Evolutionary conservation across 129 eudicot species (phyloP), one percentile per base, ranked within the genome.

Genomic region (Sambucus nigra): DNA sequence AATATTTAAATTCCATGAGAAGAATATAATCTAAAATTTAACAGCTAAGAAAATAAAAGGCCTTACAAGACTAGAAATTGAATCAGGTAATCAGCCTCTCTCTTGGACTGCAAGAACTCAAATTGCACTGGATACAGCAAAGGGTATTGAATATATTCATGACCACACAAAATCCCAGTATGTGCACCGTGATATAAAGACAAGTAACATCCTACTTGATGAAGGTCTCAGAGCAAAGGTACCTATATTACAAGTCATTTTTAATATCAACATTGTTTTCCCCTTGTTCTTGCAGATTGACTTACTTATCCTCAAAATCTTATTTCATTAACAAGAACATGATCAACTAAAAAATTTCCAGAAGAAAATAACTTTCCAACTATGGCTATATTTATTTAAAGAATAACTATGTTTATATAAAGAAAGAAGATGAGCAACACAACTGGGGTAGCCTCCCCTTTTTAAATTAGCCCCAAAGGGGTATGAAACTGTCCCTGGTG

Each of bases 141-240:
- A 72, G 31, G 77, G 77, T 52, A 65, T 72, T 12, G 77, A 72
- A 40, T 65, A 72, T 32, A 72, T 72, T 72, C 77, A 72, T 59
- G 77, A 72, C 59, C 77, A 65, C 53, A 59, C 72, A 72, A 72
- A 72, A 22, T 68, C 77, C 1, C 72, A 72, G 5, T 72, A 72
- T 60, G 77, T 65, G 41, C 72, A 72, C 59, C 63, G 77, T 25
- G 77, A 72, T 72, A 72, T 65, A 45, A 72, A 72, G 54, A 65
- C 77, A 35, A 53, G 63, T 29, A 72, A 72, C 61, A 65, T 72
- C 42, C 72, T 72, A 41, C 77, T 65, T 53, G 77, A 65, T 23
- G 14, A 51, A 59, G 77, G 67, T 45, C 72, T 72, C 39, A 72
- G 67, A 65, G 77, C 77, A 65, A 72, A 72, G 68, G 77, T 69